Evolutionary conservation across 1,284 basidiomycete species (phyloP), one percentile per base, ranked within the genome.

Genomic region (Pseudozyma hubeiensis): DNA sequence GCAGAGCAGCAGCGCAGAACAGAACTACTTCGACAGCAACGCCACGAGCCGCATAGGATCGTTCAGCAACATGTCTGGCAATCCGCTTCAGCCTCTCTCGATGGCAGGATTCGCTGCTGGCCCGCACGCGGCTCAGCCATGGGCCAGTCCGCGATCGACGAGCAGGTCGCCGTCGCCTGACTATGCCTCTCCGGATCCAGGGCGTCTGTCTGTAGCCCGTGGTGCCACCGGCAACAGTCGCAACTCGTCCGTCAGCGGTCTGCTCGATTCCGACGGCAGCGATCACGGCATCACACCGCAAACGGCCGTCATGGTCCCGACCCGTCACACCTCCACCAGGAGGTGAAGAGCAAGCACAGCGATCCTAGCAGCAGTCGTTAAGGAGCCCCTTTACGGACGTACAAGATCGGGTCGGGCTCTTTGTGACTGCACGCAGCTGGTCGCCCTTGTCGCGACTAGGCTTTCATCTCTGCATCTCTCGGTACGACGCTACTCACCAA

Each of bases 11-110:
- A 64, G 56, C 55, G 61, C 49, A 11, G 56, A 56, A 47, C 71
- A 74, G 43, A 65, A 58, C 53, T 57, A 58, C 10, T 19, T 51
- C 34, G 63, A 70, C 5, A 66, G 70, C 53, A 73, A 52, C n/a
- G 52, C 67, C 14, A 69, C 58, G 16, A 75, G 72, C 53, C 55
- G 72, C 16, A 64, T 75, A 24, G 63, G 63, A 37, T 70, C 66
- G 39, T 64, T 70, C 24, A 66, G 66, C 63, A 62, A 65, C 48
- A 62, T 62, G 57, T 44, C 63, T 4, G 64, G 52, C 17, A 63
- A 41, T 11, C 72, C 72, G 52, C 58, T 75, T 6, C 72, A 70
- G 60, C 67, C 63, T 8, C 35, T 65, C 24, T 50, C 39, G 24
- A 48, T 49, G 49, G 37, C 65, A 5, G 43, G 60, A 0, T 61